phyloP scores from a whole-genome alignment of 495 filamentous ascomycete genomes.

The Podospora appendiculata region DNA sequence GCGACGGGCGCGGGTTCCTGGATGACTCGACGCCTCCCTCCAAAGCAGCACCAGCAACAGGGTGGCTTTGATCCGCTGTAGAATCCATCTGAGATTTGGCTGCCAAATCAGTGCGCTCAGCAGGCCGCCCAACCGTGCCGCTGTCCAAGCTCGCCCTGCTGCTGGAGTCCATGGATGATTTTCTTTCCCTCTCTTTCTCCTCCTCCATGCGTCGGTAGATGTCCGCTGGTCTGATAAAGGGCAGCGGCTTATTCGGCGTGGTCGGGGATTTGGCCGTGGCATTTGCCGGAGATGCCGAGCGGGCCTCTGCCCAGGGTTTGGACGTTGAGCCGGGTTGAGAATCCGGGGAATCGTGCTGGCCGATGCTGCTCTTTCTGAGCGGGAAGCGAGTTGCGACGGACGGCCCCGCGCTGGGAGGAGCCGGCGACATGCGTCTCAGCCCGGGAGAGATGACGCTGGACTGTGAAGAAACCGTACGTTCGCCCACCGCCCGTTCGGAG shows the following conservation, averaged over 20 bases:
- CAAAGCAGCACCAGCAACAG: slow-evolving; percentile 9
- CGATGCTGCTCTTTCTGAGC: slow-evolving; percentile 54
- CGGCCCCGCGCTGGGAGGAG: slow-evolving; percentile 15
- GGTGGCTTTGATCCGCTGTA: background rate
- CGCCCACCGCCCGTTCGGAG: background rate
- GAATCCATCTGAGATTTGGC: slow-evolving; percentile 1
- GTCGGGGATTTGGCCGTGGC: slow-evolving; percentile 10
- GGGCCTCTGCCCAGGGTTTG: slow-evolving; percentile 21
- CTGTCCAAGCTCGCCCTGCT: slow-evolving; percentile 38
- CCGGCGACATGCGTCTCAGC: slow-evolving; percentile 9
- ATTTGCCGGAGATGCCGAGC: slow-evolving; percentile 27
- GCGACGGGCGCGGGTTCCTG: slow-evolving; percentile 25
- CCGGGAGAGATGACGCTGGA: slow-evolving; percentile 9
- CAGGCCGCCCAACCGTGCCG: background rate
- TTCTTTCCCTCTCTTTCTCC: slow-evolving; percentile 51
- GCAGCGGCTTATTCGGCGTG: slow-evolving; percentile 37
- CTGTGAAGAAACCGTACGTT: slow-evolving; percentile 9
- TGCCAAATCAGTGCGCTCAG: too few species aligned
- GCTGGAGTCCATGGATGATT: slow-evolving; percentile 39
- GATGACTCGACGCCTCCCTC: slow-evolving; percentile 24
- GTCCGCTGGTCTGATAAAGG: slow-evolving; percentile 69
- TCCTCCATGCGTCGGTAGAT: slow-evolving; percentile 70
- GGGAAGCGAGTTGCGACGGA: slow-evolving; percentile 35
- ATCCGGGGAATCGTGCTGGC: slow-evolving; percentile 30
- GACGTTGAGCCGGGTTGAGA: slow-evolving; percentile 13